These are phyloP conservation scores for Sanghuangporus sanghuang DNA, from an alignment of 1,284 basidiomycete species.

Conservation along the genomic window DNA sequence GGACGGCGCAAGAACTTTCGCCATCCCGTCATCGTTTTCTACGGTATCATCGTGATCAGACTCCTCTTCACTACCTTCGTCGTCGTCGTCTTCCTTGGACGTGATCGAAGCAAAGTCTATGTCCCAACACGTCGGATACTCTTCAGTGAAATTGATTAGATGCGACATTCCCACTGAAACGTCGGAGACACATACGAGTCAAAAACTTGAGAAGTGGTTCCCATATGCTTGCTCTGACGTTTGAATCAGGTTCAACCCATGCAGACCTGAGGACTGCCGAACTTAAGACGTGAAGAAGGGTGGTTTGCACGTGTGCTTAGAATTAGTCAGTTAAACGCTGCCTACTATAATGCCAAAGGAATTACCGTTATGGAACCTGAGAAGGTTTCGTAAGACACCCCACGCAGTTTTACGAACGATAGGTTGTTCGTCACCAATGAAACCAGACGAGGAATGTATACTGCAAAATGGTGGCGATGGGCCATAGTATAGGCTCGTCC, in stretches of 20 bases:
- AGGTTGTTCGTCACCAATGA: conserved; percentile 60
- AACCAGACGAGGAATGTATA: conserved; percentile 30
- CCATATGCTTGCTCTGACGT: conserved; percentile 66
- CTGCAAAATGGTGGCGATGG: conserved; percentile 40
- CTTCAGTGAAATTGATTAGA: conserved; percentile 31
- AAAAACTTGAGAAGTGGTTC: conserved; percentile 67
- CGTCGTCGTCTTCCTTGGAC: conserved; percentile 21
- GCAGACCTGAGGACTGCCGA: conserved; percentile 63
- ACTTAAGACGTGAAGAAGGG: conserved; percentile 45
- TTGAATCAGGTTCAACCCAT: conserved; percentile 70
- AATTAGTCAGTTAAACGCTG: background rate
- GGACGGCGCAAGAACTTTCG: conserved; percentile 2
- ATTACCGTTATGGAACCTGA: conserved; percentile 41
- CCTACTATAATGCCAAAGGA: background rate
- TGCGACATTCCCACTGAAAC: background rate
- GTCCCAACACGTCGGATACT: conserved; percentile 59
- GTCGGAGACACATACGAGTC: conserved; percentile 44
- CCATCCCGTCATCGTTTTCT: conserved; percentile 28
- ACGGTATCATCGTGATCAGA: background rate
- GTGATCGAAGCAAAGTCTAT: conserved; percentile 30
- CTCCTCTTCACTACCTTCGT: conserved; percentile 21
- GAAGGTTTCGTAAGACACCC: conserved; percentile 40
- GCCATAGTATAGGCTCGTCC: conserved; percentile 51
- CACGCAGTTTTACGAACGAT: conserved; percentile 65
- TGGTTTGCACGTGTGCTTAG: conserved; percentile 32